phyloP scores from a whole-genome alignment of 495 filamentous ascomycete species.

The Aspergillus carlsbadensis region DNA sequence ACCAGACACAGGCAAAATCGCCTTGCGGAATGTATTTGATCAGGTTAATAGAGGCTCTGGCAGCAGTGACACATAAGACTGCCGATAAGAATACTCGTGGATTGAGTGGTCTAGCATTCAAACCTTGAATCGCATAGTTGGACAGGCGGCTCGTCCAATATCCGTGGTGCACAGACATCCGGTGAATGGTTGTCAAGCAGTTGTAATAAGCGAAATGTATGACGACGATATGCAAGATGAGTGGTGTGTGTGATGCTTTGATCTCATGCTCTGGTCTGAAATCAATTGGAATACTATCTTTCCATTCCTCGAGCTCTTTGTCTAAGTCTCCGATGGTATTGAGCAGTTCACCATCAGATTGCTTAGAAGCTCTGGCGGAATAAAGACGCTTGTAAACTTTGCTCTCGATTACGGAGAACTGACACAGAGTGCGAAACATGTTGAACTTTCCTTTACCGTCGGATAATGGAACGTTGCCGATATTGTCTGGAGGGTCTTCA shows the following conservation, averaged over 20 bases:
- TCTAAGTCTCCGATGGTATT: slow-evolving; percentile 97
- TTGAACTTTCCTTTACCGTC: slow-evolving; percentile 94
- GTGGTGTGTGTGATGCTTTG: slow-evolving; percentile 80
- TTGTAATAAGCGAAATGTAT: slow-evolving; percentile 98
- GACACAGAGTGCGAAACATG: slow-evolving; percentile 86
- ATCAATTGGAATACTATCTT: slow-evolving; percentile 88
- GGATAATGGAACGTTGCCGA: slow-evolving; percentile 87
- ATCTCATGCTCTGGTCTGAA: slow-evolving; percentile 96
- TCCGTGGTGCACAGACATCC: slow-evolving; percentile 97
- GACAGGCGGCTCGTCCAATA: slow-evolving; percentile 97
- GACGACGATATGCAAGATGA: slow-evolving; percentile 89
- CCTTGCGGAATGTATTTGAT: slow-evolving; percentile 95
- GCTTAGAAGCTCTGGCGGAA: slow-evolving; percentile 85
- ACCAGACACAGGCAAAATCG: slow-evolving; percentile 96
- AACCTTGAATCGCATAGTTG: slow-evolving; percentile 90
- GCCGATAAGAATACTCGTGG: slow-evolving; percentile 94
- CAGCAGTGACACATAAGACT: slow-evolving; percentile 85
- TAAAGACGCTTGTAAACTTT: slow-evolving; percentile 94
- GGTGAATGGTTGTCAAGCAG: slow-evolving; percentile 94
- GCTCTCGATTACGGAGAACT: slow-evolving; percentile 87
- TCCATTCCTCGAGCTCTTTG: slow-evolving; percentile 91
- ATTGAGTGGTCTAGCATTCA: slow-evolving; percentile 88
- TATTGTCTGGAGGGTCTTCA: slow-evolving; percentile 84
- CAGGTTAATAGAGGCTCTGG: slow-evolving; percentile 86
- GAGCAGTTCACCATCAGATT: slow-evolving; percentile 88